These are phyloP conservation scores for Phytophthora brassicae DNA, from an alignment of 352 stramenopile genomes.

Conservation along the genomic window DNA sequence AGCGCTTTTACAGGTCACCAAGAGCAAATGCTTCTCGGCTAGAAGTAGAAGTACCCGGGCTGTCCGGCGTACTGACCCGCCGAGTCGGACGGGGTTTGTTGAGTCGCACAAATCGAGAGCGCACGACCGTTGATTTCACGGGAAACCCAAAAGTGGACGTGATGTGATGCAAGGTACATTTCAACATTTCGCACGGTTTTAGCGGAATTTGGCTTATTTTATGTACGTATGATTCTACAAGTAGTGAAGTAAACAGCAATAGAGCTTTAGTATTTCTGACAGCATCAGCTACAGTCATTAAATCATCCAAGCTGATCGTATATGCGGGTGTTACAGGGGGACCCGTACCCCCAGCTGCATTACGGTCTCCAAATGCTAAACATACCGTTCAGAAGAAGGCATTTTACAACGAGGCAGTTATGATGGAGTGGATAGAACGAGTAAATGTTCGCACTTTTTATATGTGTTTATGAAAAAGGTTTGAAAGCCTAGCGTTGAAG, in stretches of 20 bases:
- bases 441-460: constrained; percentile 2
- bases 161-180: constrained; percentile 8
- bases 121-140: constrained; percentile 15
- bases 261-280: constrained; percentile 12
- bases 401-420: constrained; percentile 11
- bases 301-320: constrained; percentile 4
- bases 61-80: too few relatives aligned
- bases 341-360: neutral
- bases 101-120: too few relatives aligned
- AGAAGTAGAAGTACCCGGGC: too few relatives aligned
- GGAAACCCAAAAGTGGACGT: constrained; percentile 3
- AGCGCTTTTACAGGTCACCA: too few relatives aligned
- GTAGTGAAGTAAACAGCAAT: constrained; percentile 7
- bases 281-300: constrained; percentile 3
- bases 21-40: too few relatives aligned
- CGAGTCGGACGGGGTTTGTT: too few relatives aligned
- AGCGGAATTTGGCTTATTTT: neutral
- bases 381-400: constrained; percentile 19
- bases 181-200: neutral
- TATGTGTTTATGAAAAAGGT: constrained; percentile 7
- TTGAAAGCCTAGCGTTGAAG: constrained; percentile 7
- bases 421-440: constrained; percentile 16
- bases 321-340: constrained; percentile 8
- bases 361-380: neutral
- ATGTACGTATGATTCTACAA: neutral